Evolutionary conservation across 164 flowering plant species (phyloP).

Genomic region (Berberis vulgaris): DNA sequence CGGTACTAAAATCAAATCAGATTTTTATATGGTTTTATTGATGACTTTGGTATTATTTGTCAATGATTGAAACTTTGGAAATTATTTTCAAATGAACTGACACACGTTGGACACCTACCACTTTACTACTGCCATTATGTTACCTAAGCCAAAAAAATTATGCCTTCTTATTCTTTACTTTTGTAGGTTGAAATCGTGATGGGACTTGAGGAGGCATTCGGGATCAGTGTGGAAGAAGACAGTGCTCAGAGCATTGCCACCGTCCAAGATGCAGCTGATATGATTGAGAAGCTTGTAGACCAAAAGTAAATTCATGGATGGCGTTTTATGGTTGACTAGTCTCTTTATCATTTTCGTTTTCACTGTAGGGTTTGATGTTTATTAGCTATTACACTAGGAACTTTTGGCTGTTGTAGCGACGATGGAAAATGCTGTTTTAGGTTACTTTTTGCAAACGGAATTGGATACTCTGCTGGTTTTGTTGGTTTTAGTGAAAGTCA

Average conservation of each 20-base stretch:
- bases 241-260: constrained; percentile 70
- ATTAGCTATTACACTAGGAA: too few species aligned
- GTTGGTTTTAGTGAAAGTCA: too few species aligned
- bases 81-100: too few species aligned
- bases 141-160: background rate
- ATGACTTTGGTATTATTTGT: background rate
- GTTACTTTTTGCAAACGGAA: too few species aligned
- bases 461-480: too few species aligned
- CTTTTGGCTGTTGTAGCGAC: too few species aligned
- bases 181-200: constrained; percentile 85
- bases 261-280: constrained; percentile 81
- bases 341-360: too few species aligned
- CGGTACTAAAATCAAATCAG: constrained; percentile 17
- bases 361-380: too few species aligned
- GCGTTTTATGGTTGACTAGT: background rate
- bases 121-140: background rate
- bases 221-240: constrained; percentile 79
- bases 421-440: too few species aligned
- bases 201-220: constrained; percentile 88
- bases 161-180: background rate
- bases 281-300: constrained; percentile 8
- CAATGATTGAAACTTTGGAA: too few species aligned
- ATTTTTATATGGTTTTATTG: background rate
- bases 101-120: too few species aligned
- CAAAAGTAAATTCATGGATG: background rate